phyloP scores from a whole-genome alignment of 192 early-diverging fungal genomes.

The Umbelopsis sp. region DNA sequence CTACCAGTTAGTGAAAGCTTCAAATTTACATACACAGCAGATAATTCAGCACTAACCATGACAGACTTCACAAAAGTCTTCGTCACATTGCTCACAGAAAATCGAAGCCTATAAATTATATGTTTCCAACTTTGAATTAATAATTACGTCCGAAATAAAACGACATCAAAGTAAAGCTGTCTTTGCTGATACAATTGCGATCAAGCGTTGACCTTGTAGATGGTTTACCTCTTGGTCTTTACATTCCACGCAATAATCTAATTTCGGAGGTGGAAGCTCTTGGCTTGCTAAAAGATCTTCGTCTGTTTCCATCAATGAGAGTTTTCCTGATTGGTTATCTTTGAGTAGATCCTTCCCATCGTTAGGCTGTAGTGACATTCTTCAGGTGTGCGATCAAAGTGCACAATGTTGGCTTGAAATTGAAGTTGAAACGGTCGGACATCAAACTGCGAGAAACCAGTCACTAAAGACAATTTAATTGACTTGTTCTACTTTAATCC shows the following conservation, averaged over 20 bases:
- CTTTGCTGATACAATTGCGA: not conserved
- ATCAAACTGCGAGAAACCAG: too few species aligned
- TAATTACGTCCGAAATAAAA: not conserved
- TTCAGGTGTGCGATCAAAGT: too few species aligned
- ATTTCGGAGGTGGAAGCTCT: constrained; percentile 37
- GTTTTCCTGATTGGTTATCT: constrained; percentile 28
- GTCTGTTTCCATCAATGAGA: constrained; percentile 12
- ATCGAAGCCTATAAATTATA: constrained; percentile 48
- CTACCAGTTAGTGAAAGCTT: not conserved
- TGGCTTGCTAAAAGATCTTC: not conserved
- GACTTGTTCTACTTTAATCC: too few species aligned
- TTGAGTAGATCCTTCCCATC: constrained; percentile 12
- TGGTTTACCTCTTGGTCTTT: constrained; percentile 64
- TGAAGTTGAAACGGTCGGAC: too few species aligned
- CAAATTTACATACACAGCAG: not conserved
- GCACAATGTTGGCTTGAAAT: too few species aligned
- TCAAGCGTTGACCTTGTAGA: too few species aligned
- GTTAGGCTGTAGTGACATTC: not conserved
- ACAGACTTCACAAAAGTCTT: constrained; percentile 94
- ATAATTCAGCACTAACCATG: constrained; percentile 40
- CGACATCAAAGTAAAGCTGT: not conserved
- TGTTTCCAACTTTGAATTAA: not conserved
- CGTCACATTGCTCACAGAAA: constrained; percentile 86
- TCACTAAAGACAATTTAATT: too few species aligned
- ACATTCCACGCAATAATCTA: constrained; percentile 90